phyloP scores from a whole-genome alignment of 305 asterid species.

The Rubia occidens region DNA sequence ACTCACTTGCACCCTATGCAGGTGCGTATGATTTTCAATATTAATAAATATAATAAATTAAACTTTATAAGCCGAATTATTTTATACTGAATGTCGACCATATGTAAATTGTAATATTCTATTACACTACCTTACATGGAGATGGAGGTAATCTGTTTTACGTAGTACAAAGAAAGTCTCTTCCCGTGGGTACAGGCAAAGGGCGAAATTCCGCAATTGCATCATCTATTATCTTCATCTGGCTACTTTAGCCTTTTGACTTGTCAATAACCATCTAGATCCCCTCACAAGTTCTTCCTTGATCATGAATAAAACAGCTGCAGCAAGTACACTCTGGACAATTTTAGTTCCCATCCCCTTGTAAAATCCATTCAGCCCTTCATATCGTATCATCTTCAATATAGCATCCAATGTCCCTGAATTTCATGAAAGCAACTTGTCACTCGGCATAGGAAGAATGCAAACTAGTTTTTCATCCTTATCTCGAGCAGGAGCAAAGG shows the following conservation, averaged over 20 bases:
- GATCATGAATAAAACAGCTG: constrained; percentile 91
- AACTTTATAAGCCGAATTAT: too few relatives aligned
- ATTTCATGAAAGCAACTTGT: constrained; percentile 7
- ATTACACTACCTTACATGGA: not conserved
- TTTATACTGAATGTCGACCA: too few relatives aligned
- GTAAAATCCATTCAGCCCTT: constrained; percentile 76
- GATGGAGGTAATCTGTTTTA: not conserved
- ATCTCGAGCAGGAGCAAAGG: constrained; percentile 2
- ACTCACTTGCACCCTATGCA: too few relatives aligned
- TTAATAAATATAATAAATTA: too few relatives aligned
- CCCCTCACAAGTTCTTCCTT: constrained; percentile 91
- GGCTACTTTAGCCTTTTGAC: constrained; percentile 21
- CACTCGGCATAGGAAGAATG: not conserved
- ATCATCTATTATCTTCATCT: constrained; percentile 28
- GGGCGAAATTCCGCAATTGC: not conserved
- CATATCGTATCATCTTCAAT: constrained; percentile 71
- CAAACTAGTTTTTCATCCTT: too few relatives aligned
- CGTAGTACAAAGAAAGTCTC: not conserved
- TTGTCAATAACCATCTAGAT: constrained; percentile 66
- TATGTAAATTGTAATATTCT: not conserved
- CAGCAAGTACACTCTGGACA: constrained; percentile 89
- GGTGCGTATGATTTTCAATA: too few relatives aligned
- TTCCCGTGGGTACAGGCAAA: not conserved
- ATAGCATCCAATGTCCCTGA: constrained; percentile 88
- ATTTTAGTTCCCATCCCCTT: constrained; percentile 94